Conservation (phyloP, 208 protist genomes). For the Leishmania tarentolae region DNA sequence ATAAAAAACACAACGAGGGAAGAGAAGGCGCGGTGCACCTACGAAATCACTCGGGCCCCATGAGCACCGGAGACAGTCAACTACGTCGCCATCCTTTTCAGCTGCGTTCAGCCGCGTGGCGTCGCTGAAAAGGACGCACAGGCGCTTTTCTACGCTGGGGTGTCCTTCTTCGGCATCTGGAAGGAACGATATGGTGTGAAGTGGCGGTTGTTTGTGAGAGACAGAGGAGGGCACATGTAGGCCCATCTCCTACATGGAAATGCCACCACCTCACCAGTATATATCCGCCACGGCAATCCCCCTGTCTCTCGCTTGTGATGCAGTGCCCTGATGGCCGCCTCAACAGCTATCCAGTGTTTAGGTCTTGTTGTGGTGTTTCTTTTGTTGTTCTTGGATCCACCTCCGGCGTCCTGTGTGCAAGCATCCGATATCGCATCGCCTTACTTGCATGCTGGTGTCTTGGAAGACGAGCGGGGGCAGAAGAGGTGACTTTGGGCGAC, state of each 20-base stretch:
- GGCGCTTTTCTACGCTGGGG: neutral
- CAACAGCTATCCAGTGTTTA: neutral
- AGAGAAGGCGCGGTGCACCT: neutral
- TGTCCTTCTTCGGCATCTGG: neutral
- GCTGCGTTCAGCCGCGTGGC: neutral
- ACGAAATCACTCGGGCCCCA: neutral
- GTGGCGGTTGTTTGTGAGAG: too few species aligned
- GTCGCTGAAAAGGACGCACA: neutral
- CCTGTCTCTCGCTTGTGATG: neutral
- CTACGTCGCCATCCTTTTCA: neutral
- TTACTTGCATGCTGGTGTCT: neutral
- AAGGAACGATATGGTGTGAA: neutral
- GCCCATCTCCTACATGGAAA: neutral
- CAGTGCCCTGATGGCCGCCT: neutral
- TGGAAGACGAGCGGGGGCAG: neutral
- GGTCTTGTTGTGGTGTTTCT: neutral
- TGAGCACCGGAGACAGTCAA: neutral
- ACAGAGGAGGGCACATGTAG: neutral
- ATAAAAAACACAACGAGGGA: neutral
- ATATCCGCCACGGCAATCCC: neutral
- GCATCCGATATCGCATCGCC: neutral
- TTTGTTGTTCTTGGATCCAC: neutral
- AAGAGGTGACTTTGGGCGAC: neutral
- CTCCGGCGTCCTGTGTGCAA: neutral
- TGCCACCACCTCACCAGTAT: neutral